These are phyloP conservation scores for Cordyceps cateniannulata DNA, from an alignment of 2,329 filamentous ascomycete genomes.

Conservation along the genomic window DNA sequence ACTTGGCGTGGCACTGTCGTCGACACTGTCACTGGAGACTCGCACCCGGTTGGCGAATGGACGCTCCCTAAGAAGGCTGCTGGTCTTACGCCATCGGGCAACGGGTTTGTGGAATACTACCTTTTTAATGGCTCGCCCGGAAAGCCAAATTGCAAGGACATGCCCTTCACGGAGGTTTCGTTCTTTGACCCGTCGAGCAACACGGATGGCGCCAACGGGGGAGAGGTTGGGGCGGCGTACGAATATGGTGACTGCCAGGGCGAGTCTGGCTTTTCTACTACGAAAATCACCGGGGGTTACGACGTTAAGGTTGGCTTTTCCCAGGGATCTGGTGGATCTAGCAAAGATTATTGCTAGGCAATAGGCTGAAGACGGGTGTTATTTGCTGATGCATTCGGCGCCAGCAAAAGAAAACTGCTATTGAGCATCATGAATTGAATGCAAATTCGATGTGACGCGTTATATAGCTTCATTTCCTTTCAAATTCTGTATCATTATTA, in stretches of 20 bases:
- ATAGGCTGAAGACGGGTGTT: too few relatives aligned
- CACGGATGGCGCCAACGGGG: slow-evolving; percentile 10
- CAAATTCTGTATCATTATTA: too few relatives aligned
- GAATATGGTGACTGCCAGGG: slow-evolving; percentile 17
- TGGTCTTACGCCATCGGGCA: slow-evolving; percentile 13
- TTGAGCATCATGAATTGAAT: too few relatives aligned
- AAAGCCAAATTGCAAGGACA: slow-evolving; percentile 2
- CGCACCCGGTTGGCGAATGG: slow-evolving; percentile 17
- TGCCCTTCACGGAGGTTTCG: slow-evolving; percentile 14
- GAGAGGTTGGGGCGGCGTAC: slow-evolving; percentile 11
- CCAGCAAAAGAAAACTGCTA: too few relatives aligned
- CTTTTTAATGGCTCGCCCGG: slow-evolving; percentile 8
- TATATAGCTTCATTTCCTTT: too few relatives aligned
- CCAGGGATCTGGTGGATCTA: too few relatives aligned
- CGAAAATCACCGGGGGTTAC: background rate
- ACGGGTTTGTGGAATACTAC: slow-evolving; percentile 21
- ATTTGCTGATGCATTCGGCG: too few relatives aligned
- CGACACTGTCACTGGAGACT: slow-evolving; percentile 14
- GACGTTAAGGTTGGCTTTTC: slow-evolving; percentile 1
- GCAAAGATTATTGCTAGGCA: too few relatives aligned
- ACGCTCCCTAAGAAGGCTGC: slow-evolving; percentile 16
- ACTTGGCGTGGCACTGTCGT: slow-evolving; percentile 21
- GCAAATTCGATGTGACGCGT: too few relatives aligned
- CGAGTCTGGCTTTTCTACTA: slow-evolving; percentile 7
- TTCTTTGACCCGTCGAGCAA: slow-evolving; percentile 15